phyloP scores from a whole-genome alignment of 768 basidiomycete species.

The Amanita rubescens region DNA sequence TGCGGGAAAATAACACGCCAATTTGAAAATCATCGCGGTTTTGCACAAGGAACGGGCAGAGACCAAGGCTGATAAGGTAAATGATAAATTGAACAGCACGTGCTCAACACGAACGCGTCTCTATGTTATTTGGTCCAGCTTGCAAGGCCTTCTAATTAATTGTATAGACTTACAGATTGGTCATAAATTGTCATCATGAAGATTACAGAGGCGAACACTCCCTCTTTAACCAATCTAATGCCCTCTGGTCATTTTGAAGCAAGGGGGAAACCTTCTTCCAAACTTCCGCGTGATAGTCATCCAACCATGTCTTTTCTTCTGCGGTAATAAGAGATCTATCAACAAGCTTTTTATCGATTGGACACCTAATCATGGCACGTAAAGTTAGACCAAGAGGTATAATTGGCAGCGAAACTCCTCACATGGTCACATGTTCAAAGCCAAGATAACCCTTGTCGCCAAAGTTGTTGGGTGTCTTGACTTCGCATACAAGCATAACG shows the following conservation, averaged over 20 bases:
- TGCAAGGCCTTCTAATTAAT: too few species aligned
- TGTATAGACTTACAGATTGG: background rate
- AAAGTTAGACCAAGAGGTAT: background rate
- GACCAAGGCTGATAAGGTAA: too few species aligned
- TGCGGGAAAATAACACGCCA: too few species aligned
- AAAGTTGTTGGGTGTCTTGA: constrained; percentile 68
- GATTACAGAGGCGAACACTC: constrained; percentile 41
- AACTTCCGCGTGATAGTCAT: constrained; percentile 75
- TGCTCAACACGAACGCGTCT: too few species aligned
- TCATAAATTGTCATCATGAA: background rate
- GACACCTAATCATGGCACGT: constrained; percentile 44
- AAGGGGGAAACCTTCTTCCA: constrained; percentile 67
- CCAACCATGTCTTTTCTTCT: constrained; percentile 73
- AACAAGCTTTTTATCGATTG: constrained; percentile 82
- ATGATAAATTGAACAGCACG: too few species aligned
- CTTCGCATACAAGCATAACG: constrained; percentile 71
- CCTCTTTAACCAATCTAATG: constrained; percentile 54
- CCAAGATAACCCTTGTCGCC: constrained; percentile 78
- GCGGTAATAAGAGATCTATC: constrained; percentile 52
- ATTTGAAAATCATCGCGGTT: too few species aligned
- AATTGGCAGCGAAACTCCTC: constrained; percentile 19
- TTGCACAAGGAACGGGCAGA: too few species aligned
- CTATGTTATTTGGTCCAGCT: too few species aligned
- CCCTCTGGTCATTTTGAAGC: constrained; percentile 52
- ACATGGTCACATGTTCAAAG: constrained; percentile 89